Percentiles rank a stretch among this genome's conserved stretches.
These are phyloP conservation scores for Fomitopsis pinicola DNA, from an alignment of 1,284 basidiomycete species.

Conservation along the genomic window DNA sequence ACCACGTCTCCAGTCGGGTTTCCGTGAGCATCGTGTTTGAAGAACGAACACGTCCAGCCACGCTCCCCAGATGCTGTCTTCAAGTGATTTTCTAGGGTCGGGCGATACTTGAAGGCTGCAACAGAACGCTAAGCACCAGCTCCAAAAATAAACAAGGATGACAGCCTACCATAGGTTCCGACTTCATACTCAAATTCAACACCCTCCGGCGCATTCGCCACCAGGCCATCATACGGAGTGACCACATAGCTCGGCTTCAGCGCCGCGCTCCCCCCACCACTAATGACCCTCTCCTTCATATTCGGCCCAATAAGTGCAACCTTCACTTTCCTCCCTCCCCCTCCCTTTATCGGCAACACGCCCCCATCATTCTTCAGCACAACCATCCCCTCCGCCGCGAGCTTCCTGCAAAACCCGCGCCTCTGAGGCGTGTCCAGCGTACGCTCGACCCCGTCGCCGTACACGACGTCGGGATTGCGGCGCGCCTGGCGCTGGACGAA, in stretches of 20 bases:
- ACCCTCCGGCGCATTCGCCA: conserved; percentile 39
- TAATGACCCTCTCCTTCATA: conserved; percentile 41
- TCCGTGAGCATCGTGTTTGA: conserved; percentile 45
- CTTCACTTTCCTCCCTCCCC: conserved; percentile 20
- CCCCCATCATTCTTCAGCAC: conserved; percentile 62
- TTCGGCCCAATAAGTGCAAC: conserved; percentile 45
- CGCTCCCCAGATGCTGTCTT: conserved; percentile 44
- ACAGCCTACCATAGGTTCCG: conserved; percentile 53
- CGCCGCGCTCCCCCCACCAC: conserved; percentile 47
- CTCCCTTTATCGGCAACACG: conserved; percentile 37
- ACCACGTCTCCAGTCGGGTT: conserved; percentile 38
- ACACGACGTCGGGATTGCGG: conserved; percentile 57
- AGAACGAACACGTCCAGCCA: conserved; percentile 63
- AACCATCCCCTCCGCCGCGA: conserved; percentile 64
- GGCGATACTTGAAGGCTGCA: conserved; percentile 56
- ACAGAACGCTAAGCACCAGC: neutral
- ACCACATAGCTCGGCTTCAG: conserved; percentile 44
- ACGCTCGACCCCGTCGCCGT: conserved; percentile 59
- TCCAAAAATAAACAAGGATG: neutral
- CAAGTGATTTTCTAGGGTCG: conserved; percentile 52
- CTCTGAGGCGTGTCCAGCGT: conserved; percentile 53
- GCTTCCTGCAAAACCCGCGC: conserved; percentile 49
- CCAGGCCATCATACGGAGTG: conserved; percentile 56
- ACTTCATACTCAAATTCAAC: conserved; percentile 46
- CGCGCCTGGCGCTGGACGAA: conserved; percentile 58